Percentiles rank a stretch among this genome's conserved stretches.
Evolutionary conservation across 768 basidiomycete species (phyloP).

Genomic region (Neoboletus brunneissimus): DNA sequence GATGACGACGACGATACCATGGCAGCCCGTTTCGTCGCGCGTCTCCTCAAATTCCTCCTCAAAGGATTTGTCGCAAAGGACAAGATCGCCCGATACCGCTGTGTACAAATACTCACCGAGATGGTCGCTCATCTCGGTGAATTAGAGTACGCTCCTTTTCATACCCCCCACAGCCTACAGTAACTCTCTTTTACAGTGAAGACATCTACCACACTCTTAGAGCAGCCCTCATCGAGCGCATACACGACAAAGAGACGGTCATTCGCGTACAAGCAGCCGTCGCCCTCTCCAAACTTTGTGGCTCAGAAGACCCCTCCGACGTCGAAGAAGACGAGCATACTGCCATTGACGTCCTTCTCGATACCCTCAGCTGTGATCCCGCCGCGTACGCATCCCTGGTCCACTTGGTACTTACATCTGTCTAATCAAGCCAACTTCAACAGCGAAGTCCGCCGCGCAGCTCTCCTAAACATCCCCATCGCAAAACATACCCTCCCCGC

Average conservation of each 20-base stretch:
- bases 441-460: constrained; percentile 91
- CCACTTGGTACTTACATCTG: constrained; percentile 42
- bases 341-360: too few relatives aligned
- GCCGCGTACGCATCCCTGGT: too few relatives aligned
- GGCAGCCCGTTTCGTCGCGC: constrained; percentile 63
- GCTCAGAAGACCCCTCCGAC: too few relatives aligned
- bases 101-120: too few relatives aligned
- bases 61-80: constrained; percentile 83
- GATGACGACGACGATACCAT: constrained; percentile 53
- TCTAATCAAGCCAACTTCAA: background rate
- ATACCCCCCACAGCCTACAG: background rate
- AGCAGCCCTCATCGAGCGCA: too few relatives aligned
- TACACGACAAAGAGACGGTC: too few relatives aligned
- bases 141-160: constrained; percentile 64
- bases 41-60: constrained; percentile 68
- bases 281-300: too few relatives aligned
- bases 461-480: too few relatives aligned
- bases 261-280: too few relatives aligned
- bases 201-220: constrained; percentile 70
- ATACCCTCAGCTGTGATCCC: too few relatives aligned
- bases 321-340: too few relatives aligned
- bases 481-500: too few relatives aligned
- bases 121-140: constrained; percentile 80
- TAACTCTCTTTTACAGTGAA: constrained; percentile 48
- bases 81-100: constrained; percentile 83